Evolutionary conservation across 345 rosid genomes (phyloP), one percentile per base, ranked within the genome.

Genomic region (Eucalyptus pumila): DNA sequence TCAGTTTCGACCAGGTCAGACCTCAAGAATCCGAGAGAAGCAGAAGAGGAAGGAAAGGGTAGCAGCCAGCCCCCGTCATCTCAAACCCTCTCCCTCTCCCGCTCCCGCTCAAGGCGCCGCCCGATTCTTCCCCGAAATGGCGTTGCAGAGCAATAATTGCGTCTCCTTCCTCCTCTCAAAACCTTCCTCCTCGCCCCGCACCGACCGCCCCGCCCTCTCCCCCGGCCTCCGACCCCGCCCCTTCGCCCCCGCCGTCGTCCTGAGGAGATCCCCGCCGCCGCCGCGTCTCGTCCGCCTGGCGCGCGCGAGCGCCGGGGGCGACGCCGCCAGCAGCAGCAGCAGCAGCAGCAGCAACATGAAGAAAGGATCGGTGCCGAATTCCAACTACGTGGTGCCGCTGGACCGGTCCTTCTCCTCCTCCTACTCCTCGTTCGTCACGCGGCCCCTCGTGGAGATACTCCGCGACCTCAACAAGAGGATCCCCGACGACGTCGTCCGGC

Each of bases 381-480:
- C 98, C 19, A 97, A 96, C 93, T 97, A 97, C 86, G 98, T 97
- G 32, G 99, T 97, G 44, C 99, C 99, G 26, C 89, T 97, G 88
- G 97, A 96, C 90, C 95, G 94, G 86, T 90, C 97, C 0, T 93
- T 93, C 86, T 92, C 96, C 8, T 91, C 96, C 48, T 88, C 96
- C 4, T 93, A 93, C 16, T 94, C 98, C 1, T 95, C 99, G 2
- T 94, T 95, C 60, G 93, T 98, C 86, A 97, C 97, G 80, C 95
- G 99, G 9, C 99, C 99, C n/a, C 93, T 98, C 47, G 96, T 92
- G 34, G 99, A 98, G 96, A 98, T 98, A 93, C 95, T 98, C 83
- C 97, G 99, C 54, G 99, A 98, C 90, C 99, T 98, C 89, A 98
- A 98, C 91, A 96, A 96, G 94, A 93, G 96, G 91, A 95, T 98